Base-by-base conservation (phyloP, 495 filamentous ascomycete genomes). In the Aspergillus heteromorphus region DNA sequence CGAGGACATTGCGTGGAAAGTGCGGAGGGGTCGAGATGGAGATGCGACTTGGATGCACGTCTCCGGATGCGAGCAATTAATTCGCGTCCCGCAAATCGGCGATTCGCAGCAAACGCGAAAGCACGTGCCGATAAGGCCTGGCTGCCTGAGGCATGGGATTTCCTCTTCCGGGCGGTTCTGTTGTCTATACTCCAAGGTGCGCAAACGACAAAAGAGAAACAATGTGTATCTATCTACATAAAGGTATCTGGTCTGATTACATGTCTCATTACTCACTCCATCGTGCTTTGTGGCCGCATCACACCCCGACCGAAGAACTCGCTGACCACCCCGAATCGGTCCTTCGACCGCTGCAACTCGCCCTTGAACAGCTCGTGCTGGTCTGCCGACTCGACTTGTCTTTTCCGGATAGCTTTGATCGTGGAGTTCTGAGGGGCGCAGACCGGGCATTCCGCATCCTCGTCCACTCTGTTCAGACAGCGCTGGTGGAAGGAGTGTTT, bases 301-400 rank as follows among this genome's bases (percentile, higher is more conserved):
- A 97, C 90, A 1, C 93, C 95, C 58, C 90, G 74, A 4, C 92
- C 92, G 73, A 97, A 97, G 75, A 93, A 98, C 62, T 97, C 92
- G 58, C 88, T 87, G 4, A 97, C 80, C 16, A 90, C 90, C 41
- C 82, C 88, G 66, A 97, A 97, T 59, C 85, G 81, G 70, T 97
- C 92, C 51, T 84, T 79, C 38, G 87, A 88, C 66, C 90, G 82
- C 60, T 81, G 78, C 61, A 98, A 71, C 50, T 89, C 89, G 55
- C 85, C 86, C 64, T 80, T 78, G 71, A 98, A 98, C 65, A 96
- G 71, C 65, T 95, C 93, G 73, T 98, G 93, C 63, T 89, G 77
- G 62, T 89, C 90, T 2, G 87, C 87, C 14, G 86, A 85, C 70
- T 97, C 93, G 45, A 90, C 85, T 73, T 97, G 93, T 17, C 88